Percentiles rank a stretch among this genome's conserved stretches.
These are phyloP conservation scores for Myxozyma vanderwaltii DNA, from an alignment of 805 yeast species.

Conservation along the genomic window DNA sequence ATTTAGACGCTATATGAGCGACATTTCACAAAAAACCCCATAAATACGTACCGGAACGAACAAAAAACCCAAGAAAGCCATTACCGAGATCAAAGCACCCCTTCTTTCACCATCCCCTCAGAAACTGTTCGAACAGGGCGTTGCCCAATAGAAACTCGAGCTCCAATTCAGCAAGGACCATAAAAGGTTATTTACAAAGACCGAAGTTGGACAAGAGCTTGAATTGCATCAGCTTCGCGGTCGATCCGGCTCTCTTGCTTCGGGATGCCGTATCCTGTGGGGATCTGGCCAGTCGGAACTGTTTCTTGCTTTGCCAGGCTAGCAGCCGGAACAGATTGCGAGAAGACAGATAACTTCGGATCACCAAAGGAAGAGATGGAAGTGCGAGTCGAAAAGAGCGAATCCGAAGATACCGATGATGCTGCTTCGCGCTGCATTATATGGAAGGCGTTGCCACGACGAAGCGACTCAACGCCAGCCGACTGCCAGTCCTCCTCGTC, in stretches of 20 bases:
- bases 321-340: constrained; percentile 21
- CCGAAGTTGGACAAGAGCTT: constrained; percentile 34
- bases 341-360: constrained; percentile 8
- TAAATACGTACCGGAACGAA: too few species aligned
- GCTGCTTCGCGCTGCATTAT: constrained; percentile 11
- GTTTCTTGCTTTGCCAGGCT: constrained; percentile 1
- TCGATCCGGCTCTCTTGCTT: neutral
- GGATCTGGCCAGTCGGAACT: neutral
- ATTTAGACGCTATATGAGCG: too few species aligned
- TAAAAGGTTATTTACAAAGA: constrained; percentile 31
- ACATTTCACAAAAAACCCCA: too few species aligned
- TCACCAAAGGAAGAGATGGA: constrained; percentile 22
- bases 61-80: too few species aligned
- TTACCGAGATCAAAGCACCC: too few species aligned
- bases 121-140: neutral
- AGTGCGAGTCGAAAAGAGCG: constrained; percentile 20
- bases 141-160: neutral
- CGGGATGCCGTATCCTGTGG: neutral
- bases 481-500: constrained; percentile 98
- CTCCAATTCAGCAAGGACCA: neutral
- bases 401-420: constrained; percentile 23
- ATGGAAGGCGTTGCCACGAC: constrained; percentile 39
- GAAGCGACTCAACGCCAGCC: constrained; percentile 74
- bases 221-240: constrained; percentile 35
- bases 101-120: too few species aligned